Conservation (phyloP, 2,329 filamentous ascomycete species). For the Tolypocladium cylindrosporum region DNA sequence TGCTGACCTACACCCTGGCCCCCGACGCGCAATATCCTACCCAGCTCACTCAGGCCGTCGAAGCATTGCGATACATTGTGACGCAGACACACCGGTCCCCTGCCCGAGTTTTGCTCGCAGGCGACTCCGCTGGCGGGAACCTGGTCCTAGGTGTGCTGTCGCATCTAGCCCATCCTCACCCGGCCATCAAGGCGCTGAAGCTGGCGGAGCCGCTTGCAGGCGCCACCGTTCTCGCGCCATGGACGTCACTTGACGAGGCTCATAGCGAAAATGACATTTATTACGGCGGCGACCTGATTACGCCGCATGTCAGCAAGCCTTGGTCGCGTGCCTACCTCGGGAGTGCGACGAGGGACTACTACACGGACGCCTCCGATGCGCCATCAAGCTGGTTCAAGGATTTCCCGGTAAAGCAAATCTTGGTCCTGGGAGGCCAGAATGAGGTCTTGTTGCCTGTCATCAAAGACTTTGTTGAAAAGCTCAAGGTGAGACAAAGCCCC, state of each 20-base stretch:
- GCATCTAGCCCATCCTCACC: conserved; percentile 11
- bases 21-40: conserved; percentile 11
- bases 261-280: conserved; percentile 5
- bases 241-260: conserved; percentile 9
- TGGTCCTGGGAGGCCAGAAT: conserved; percentile 8
- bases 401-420: conserved; percentile 8
- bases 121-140: conserved; percentile 13
- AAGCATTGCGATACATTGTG: conserved; percentile 9
- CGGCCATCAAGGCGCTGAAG: conserved; percentile 8
- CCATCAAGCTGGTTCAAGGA: conserved; percentile 10
- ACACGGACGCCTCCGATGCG: conserved; percentile 8
- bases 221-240: conserved; percentile 8
- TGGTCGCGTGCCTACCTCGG: conserved; percentile 8
- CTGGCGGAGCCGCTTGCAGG: conserved; percentile 8
- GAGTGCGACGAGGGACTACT: conserved; percentile 6
- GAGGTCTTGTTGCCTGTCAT: conserved; percentile 11
- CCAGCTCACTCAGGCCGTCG: conserved; percentile 11
- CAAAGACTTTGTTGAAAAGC: conserved; percentile 7
- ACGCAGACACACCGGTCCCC: conserved; percentile 4
- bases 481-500: conserved; percentile 5
- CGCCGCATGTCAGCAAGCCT: conserved; percentile 3
- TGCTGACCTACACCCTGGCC: conserved; percentile 9
- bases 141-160: conserved; percentile 11
- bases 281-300: conserved; percentile 9
- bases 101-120: conserved; percentile 8